Evolutionary conservation across 2,329 filamentous ascomycete genomes (phyloP).

Genomic region (Septoria petroselini): DNA sequence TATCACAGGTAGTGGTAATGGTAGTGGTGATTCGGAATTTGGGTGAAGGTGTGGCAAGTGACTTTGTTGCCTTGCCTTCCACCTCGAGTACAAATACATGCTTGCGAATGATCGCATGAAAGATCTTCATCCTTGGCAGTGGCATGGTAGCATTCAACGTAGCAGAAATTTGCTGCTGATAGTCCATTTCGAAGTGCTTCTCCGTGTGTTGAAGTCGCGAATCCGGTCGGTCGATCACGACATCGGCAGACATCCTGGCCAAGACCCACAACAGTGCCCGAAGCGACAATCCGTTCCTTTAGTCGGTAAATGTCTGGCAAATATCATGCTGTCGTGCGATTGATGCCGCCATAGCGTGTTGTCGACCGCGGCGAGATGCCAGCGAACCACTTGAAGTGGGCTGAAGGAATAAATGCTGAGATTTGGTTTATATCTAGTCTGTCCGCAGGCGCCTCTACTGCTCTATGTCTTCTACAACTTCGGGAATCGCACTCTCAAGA

Average conservation of each 20-base stretch:
- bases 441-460: background rate
- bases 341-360: too few relatives aligned
- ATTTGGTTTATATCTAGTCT: background rate
- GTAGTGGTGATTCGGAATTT: too few relatives aligned
- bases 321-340: too few relatives aligned
- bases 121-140: background rate
- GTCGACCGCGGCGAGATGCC: background rate
- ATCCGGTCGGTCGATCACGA: constrained; percentile 12
- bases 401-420: background rate
- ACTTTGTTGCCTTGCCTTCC: too few relatives aligned
- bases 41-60: too few relatives aligned
- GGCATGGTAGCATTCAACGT: constrained; percentile 12
- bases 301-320: background rate
- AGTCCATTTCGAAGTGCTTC: background rate
- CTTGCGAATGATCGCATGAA: too few relatives aligned
- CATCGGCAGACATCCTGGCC: constrained; percentile 9
- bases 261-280: background rate
- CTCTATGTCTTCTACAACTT: constrained; percentile 20
- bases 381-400: background rate
- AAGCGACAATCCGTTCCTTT: too few relatives aligned
- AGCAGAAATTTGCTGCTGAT: constrained; percentile 6
- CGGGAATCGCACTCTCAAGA: constrained; percentile 37
- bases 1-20: too few relatives aligned
- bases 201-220: constrained; percentile 17
- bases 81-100: constrained; percentile 6